Conservation (phyloP, 768 basidiomycete species). For the Kwoniella sp. region DNA sequence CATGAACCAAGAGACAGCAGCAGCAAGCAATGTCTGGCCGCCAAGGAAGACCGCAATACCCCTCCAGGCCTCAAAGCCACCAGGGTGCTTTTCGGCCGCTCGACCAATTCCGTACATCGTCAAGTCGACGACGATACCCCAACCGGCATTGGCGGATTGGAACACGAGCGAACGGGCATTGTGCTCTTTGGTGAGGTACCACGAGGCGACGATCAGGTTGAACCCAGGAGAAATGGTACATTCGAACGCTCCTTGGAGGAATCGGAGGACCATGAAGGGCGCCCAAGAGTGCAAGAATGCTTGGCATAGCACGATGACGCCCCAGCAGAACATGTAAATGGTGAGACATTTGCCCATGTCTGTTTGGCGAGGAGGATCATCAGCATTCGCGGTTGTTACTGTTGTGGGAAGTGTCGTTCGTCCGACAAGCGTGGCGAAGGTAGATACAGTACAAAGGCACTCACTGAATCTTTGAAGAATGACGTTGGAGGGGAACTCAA, state of each 20-base stretch:
- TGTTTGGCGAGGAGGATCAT: not conserved
- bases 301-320: constrained; percentile 31
- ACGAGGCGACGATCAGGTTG: constrained; percentile 35
- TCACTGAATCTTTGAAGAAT: constrained; percentile 34
- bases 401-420: too few species aligned
- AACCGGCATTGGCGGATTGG: constrained; percentile 38
- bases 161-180: constrained; percentile 32
- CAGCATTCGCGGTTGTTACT: not conserved
- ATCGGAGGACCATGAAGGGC: constrained; percentile 30
- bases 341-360: constrained; percentile 36
- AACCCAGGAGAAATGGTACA: constrained; percentile 41
- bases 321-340: constrained; percentile 38
- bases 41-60: constrained; percentile 14
- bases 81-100: constrained; percentile 20
- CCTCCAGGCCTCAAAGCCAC: constrained; percentile 27
- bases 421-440: too few species aligned
- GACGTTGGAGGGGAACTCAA: constrained; percentile 40
- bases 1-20: constrained; percentile 15
- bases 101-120: constrained; percentile 33
- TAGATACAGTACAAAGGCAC: too few species aligned
- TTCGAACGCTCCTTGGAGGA: constrained; percentile 38
- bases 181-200: constrained; percentile 39
- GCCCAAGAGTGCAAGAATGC: constrained; percentile 30
- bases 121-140: constrained; percentile 33
- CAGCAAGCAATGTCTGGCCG: constrained; percentile 6